A percentile compares a stretch with the other conserved stretches of the same genome.
These are phyloP conservation scores for Tubosaeta brunneosetosa DNA, from an alignment of 768 basidiomycete genomes.

Conservation along the genomic window DNA sequence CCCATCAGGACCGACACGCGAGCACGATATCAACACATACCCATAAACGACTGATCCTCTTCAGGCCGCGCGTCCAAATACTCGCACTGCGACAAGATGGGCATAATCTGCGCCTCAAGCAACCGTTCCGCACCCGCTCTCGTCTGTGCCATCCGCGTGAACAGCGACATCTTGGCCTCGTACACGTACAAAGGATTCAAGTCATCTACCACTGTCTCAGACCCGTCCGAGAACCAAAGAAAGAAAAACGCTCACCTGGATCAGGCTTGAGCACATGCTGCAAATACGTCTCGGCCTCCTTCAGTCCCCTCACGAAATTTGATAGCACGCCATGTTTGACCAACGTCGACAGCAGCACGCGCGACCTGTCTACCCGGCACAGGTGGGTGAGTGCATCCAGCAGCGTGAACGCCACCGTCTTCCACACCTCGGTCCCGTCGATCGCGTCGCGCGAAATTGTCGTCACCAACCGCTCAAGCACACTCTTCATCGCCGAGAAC, in stretches of 20 bases:
- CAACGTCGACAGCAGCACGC: constrained; percentile 53
- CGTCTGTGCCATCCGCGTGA: constrained; percentile 80
- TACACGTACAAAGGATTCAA: constrained; percentile 91
- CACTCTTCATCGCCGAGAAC: constrained; percentile 58
- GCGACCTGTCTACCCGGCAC: constrained; percentile 64
- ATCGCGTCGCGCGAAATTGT: constrained; percentile 86
- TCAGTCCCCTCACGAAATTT: constrained; percentile 79
- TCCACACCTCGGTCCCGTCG: constrained; percentile 95
- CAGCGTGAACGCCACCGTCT: constrained; percentile 89
- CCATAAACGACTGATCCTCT: constrained; percentile 75
- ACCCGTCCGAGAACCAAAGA: neutral
- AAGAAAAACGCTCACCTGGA: constrained; percentile 55
- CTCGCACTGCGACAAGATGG: constrained; percentile 76
- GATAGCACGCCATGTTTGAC: constrained; percentile 71
- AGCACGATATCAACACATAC: constrained; percentile 37
- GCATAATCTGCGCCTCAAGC: constrained; percentile 71
- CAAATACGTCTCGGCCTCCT: constrained; percentile 73
- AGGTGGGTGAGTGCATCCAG: constrained; percentile 77
- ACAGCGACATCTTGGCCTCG: constrained; percentile 89
- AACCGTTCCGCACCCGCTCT: constrained; percentile 81
- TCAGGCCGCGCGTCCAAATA: constrained; percentile 85
- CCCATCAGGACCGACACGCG: neutral
- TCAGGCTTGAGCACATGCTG: constrained; percentile 81
- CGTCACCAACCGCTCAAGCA: constrained; percentile 67
- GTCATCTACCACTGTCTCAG: constrained; percentile 51